A percentile compares a stretch with the other conserved stretches of the same genome.
Evolutionary conservation across 257 asterid genomes (phyloP).

Genomic region (Craterostigma plantagineum): DNA sequence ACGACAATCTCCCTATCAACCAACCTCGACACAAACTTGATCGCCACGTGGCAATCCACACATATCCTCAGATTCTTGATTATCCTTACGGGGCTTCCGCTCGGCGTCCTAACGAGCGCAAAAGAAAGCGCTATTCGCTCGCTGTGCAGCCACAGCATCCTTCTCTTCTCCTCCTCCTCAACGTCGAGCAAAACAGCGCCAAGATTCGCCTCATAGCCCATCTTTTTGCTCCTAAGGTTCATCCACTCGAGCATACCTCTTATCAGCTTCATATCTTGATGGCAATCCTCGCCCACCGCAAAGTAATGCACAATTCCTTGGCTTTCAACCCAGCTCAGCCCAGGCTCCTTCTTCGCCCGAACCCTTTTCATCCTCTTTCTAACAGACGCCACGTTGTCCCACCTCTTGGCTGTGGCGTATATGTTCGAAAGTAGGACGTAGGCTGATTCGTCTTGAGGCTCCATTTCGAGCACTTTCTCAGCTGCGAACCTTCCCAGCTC

Average conservation of each 20-base stretch:
- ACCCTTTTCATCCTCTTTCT: constrained; percentile 65
- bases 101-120: constrained; percentile 50
- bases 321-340: constrained; percentile 84
- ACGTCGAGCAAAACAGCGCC: constrained; percentile 70
- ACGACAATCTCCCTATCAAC: constrained; percentile 40
- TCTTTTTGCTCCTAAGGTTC: constrained; percentile 31
- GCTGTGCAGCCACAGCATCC: constrained; percentile 81
- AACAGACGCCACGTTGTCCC: constrained; percentile 57
- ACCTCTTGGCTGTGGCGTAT: constrained; percentile 60
- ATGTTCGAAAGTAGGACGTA: constrained; percentile 65
- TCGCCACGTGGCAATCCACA: constrained; percentile 61
- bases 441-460: constrained; percentile 69
- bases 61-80: constrained; percentile 71
- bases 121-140: constrained; percentile 82
- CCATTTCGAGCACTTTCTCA: constrained; percentile 57
- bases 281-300: constrained; percentile 67
- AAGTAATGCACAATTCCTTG: constrained; percentile 68
- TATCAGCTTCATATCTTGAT: constrained; percentile 55
- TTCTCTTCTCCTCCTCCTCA: constrained; percentile 76
- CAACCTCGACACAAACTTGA: constrained; percentile 39
- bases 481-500: constrained; percentile 73
- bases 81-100: constrained; percentile 61
- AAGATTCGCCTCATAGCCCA: constrained; percentile 48
- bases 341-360: constrained; percentile 75
- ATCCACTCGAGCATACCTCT: constrained; percentile 78